These are phyloP conservation scores for Zygoascus ofunaensis DNA, from an alignment of 805 yeast genomes.

Conservation along the genomic window DNA sequence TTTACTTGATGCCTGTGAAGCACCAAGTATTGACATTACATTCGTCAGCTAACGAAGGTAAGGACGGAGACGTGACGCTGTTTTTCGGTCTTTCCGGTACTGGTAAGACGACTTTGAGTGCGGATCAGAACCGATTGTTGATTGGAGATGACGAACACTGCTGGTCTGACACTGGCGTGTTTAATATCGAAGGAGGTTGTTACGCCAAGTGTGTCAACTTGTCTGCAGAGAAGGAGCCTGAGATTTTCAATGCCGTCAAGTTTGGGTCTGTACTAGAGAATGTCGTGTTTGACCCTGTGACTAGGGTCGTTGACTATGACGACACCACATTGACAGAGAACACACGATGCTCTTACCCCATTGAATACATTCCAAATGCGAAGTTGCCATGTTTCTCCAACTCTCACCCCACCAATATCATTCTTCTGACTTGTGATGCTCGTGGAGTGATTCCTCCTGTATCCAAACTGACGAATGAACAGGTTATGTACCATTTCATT, in stretches of 20 bases:
- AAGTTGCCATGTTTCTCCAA: conserved; percentile 89
- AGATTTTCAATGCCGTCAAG: conserved; percentile 87
- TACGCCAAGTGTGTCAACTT: conserved; percentile 94
- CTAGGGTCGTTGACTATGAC: conserved; percentile 79
- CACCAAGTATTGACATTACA: conserved; percentile 88
- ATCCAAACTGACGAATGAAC: conserved; percentile 84
- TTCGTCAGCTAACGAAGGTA: conserved; percentile 91
- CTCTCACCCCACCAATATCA: conserved; percentile 84
- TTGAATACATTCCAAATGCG: conserved; percentile 92
- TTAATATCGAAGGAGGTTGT: conserved; percentile 99
- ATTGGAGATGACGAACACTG: conserved; percentile 99
- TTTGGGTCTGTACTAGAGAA: conserved; percentile 94
- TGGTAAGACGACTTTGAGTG: conserved; percentile 94
- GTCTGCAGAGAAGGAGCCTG: conserved; percentile 90
- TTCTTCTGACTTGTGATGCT: conserved; percentile 93
- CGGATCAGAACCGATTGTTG: conserved; percentile 86
- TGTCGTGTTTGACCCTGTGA: conserved; percentile 68
- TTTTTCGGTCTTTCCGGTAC: conserved; percentile 98
- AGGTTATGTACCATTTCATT: conserved; percentile 98
- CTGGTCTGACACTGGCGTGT: conserved; percentile 97
- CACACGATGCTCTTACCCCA: conserved; percentile 98
- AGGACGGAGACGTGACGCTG: conserved; percentile 78
- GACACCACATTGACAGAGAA: conserved; percentile 84
- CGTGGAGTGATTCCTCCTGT: conserved; percentile 97
- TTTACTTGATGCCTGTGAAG: conserved; percentile 93